A percentile compares a stretch with the other conserved stretches of the same genome.
Evolutionary conservation across 257 asterid genomes (phyloP).

Genomic region (Leptodermis oblonga): DNA sequence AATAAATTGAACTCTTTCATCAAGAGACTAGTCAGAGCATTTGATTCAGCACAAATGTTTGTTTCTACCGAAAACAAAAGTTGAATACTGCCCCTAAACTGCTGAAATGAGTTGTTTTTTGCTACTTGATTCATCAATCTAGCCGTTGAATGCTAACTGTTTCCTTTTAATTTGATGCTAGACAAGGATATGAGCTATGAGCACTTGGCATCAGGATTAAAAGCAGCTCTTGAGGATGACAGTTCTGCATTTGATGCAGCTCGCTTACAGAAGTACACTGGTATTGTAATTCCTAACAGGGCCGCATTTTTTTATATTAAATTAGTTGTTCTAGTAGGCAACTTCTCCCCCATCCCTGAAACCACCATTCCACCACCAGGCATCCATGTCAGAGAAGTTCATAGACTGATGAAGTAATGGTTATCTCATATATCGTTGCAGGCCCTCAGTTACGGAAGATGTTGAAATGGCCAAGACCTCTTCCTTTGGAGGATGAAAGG

Average conservation of each 20-base stretch:
- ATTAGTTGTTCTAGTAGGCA: background rate
- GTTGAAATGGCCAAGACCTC: constrained; percentile 87
- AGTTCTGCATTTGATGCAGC: constrained; percentile 87
- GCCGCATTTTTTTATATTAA: no score
- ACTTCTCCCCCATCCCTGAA: background rate
- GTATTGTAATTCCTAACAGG: constrained; percentile 27
- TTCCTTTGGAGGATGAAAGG: constrained; percentile 95
- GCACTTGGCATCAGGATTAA: constrained; percentile 81
- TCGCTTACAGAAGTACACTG: constrained; percentile 85
- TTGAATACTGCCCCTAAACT: background rate
- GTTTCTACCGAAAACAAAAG: background rate
- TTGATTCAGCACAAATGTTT: background rate
- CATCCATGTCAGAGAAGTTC: background rate
- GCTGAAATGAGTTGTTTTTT: background rate
- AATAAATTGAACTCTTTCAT: background rate
- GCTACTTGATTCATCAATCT: background rate
- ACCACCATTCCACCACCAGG: background rate
- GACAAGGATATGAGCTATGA: constrained; percentile 84
- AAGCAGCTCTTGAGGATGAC: constrained; percentile 73
- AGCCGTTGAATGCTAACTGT: constrained; percentile 2
- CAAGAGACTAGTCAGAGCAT: background rate
- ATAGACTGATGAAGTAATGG: background rate
- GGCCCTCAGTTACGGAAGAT: constrained; percentile 84
- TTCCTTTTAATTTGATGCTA: constrained; percentile 21
- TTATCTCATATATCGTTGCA: constrained; percentile 29